Evolutionary conservation across 2,329 filamentous ascomycete genomes (phyloP), one percentile per base, ranked within the genome.

Genomic region (Alternaria sp.): DNA sequence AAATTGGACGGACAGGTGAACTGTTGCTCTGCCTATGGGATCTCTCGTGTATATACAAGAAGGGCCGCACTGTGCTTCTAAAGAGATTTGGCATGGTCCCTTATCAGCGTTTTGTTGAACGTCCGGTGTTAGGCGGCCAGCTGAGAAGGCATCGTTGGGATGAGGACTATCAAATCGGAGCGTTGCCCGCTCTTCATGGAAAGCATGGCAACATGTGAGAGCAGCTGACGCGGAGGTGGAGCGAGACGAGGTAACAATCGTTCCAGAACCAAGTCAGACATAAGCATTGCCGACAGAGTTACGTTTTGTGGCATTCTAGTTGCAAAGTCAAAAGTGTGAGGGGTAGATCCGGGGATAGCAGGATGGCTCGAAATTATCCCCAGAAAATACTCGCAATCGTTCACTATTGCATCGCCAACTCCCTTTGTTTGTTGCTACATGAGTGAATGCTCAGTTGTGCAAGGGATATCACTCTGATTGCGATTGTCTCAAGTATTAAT

Each of bases 221-320:
- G 59, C 55, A 65, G 67, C 68, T 71, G 64, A 69, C 65, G 64
- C 59, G 58, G 61, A 63, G 57, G 66, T 66, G 64, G 65, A 66
- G 53, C 51, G 28, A 49, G 60, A 45, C 50, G 60, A 64, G 57
- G 59, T 53, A 46, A 53, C 49, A 61, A 18, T 57, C 57, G 63
- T 69, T 70, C 67, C 63, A 66, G 67, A 71, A 62, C 58, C 57
- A 49, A 64, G 9, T 36, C 54, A 25, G 40, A 18, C 28, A 43
- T 14, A 56, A 50, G 34, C 59, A 46, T 50, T 59, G 61, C 60
- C 58, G 57, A 52, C 48, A 54, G 43, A 60, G 53, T 63, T 48
- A 52, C 54, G 65, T 68, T 60, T 68, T 61, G 67, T 60, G 46
- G 62, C 63, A 59, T 70, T 63, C 63, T 59, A 56, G 57, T 55